Percentiles rank a stretch among this genome's conserved stretches.
Evolutionary conservation across 208 protist species (phyloP).

Genomic region (Crithidia mellificae): DNA sequence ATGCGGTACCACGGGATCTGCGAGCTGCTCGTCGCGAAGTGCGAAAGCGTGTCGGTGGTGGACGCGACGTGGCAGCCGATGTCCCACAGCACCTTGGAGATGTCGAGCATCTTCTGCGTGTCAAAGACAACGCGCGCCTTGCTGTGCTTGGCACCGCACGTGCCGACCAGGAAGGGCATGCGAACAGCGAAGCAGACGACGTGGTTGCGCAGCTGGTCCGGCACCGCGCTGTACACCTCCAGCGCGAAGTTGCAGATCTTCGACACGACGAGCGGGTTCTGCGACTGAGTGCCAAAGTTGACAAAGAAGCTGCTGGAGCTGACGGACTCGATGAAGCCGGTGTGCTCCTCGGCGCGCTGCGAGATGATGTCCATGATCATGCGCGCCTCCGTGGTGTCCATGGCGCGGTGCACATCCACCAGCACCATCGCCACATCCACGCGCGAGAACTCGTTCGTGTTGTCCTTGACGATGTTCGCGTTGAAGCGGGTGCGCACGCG

Average conservation of each 20-base stretch:
- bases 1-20: slow-evolving; percentile 61
- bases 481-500: slow-evolving; percentile 56
- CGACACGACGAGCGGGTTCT: slow-evolving; percentile 55
- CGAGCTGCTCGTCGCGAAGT: slow-evolving; percentile 41
- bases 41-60: slow-evolving; percentile 51
- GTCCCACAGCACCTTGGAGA: slow-evolving; percentile 51
- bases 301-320: slow-evolving; percentile 55
- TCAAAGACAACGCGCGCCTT: slow-evolving; percentile 48
- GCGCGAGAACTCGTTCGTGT: slow-evolving; percentile 55
- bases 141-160: slow-evolving; percentile 49
- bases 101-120: slow-evolving; percentile 43
- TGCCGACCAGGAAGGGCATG: slow-evolving; percentile 72
- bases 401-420: slow-evolving; percentile 48
- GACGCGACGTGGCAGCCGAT: slow-evolving; percentile 63
- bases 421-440: slow-evolving; percentile 56
- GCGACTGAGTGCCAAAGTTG: slow-evolving; percentile 68
- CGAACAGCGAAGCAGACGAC: slow-evolving; percentile 62
- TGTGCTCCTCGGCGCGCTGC: slow-evolving; percentile 39
- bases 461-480: slow-evolving; percentile 66
- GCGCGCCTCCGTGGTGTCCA: slow-evolving; percentile 28
- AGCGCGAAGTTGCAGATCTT: slow-evolving; percentile 66
- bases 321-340: slow-evolving; percentile 59
- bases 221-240: slow-evolving; percentile 43
- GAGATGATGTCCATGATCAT: slow-evolving; percentile 46
- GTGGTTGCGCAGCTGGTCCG: slow-evolving; percentile 33